phyloP scores from a whole-genome alignment of 2,329 filamentous ascomycete species.

The Talaromyces sp. region DNA sequence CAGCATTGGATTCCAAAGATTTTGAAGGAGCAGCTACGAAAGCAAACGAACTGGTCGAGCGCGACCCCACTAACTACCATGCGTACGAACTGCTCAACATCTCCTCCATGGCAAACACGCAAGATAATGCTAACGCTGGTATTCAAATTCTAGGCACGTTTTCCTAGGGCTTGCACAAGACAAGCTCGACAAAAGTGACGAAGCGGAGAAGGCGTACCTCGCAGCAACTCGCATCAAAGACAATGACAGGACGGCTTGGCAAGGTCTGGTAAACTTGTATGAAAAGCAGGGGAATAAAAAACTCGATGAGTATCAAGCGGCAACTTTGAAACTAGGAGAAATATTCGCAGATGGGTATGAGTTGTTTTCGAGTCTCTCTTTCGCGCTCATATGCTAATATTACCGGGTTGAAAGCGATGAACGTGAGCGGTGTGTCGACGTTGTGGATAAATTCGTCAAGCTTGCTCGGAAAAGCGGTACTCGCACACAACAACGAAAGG shows the following conservation, averaged over 20 bases:
- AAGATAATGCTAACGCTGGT: slow-evolving; percentile 11
- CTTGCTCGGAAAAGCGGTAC: slow-evolving; percentile 71
- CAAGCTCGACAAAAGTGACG: slow-evolving; percentile 65
- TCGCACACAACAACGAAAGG: slow-evolving; percentile 67
- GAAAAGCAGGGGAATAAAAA: slow-evolving; percentile 69
- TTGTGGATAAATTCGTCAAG: slow-evolving; percentile 74
- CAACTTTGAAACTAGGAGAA: slow-evolving; percentile 67
- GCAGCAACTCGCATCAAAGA: slow-evolving; percentile 68
- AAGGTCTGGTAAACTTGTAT: slow-evolving; percentile 81
- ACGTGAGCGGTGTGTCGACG: slow-evolving; percentile 53
- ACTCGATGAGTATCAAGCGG: slow-evolving; percentile 68
- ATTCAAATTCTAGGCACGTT: slow-evolving; percentile 56
- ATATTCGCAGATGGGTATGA: slow-evolving; percentile 64
- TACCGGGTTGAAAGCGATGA: slow-evolving; percentile 46
- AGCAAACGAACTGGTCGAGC: slow-evolving; percentile 63
- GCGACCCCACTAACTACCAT: slow-evolving; percentile 76
- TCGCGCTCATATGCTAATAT: background rate
- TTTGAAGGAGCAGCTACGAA: slow-evolving; percentile 71
- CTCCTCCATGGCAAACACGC: background rate
- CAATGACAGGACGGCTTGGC: slow-evolving; percentile 79
- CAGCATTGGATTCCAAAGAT: slow-evolving; percentile 71
- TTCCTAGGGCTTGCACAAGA: slow-evolving; percentile 83
- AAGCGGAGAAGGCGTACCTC: slow-evolving; percentile 72
- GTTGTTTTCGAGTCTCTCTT: background rate
- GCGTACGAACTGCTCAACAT: slow-evolving; percentile 50